Evolutionary conservation across 2,329 filamentous ascomycete species (phyloP), one percentile per base, ranked within the genome.

Genomic region (Metarhizium sp.): DNA sequence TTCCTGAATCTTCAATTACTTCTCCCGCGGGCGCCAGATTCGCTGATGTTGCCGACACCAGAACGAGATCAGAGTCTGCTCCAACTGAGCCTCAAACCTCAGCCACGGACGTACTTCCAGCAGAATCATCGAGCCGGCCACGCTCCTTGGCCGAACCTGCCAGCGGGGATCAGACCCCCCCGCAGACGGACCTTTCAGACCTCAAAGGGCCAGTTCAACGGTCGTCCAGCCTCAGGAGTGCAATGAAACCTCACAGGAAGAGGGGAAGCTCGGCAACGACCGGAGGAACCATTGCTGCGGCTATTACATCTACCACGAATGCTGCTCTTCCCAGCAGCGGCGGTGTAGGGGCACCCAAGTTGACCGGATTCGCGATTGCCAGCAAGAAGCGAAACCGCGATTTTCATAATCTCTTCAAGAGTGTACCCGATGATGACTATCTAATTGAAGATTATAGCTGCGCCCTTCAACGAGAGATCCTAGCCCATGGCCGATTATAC

Each of bases 391-490:
- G 95, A 55, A 99, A 99, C 71, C 84, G 90, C 51, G 94, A 97
- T 66, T 99, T 97, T 64, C 94, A 99, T 69, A 82, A 81, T 57
- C 75, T 96, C 2, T 99, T 99, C 77, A 88, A 94, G 71, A 97
- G 92, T 67, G 94, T 99, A 0, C 94, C 95, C 1, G 92, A 97
- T 61, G 94, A 99, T 65, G 94, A 99, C 70, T 96, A 96, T 67
- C 79, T 99, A 30, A 97, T 99, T 61, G 94, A 99, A 67, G 94
- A 99, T 69, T 99, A 97, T 70, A 96, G 94, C 69, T 96, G 94
- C 68, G 94, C 94, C 4, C 71, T 99, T 57, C 94, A 99, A 70
- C 85, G 92, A 61, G 95, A 99, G 67, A 99, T 99, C 58, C 81
- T 99, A 40, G 84, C 95, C 6, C 94, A 96, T 62, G 94, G 94